Evolutionary conservation across 306 rosid genomes (phyloP), one percentile per base, ranked within the genome.

Genomic region (Argentina anserina): DNA sequence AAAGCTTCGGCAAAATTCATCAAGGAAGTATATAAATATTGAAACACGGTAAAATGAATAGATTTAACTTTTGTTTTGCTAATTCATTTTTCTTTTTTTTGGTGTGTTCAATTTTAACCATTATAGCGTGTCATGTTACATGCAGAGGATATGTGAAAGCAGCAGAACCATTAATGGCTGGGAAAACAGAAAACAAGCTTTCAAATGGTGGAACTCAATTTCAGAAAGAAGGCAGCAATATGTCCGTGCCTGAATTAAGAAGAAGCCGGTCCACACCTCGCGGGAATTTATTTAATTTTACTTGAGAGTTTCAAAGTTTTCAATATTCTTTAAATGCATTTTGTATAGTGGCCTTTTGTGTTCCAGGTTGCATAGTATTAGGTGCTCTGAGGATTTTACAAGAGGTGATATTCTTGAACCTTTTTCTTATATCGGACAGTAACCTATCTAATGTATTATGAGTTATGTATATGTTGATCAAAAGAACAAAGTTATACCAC

Each of bases 261-360:
- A 90, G 98, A 78, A 93, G 97, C 77, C 87, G 86, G 42, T 91
- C 98, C 1, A 86, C 97, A 12, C 97, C 98, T 41, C 97, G 96
- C 10, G 93, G 98, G 37, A 86, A 93, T 74, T 82, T 86, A 83
- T 86, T 85, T 72, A 81, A 79, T 63, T 65, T 75, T 46, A 79
- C 92, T 50, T 90, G 14, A 85, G 81, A 79, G 76, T 59, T 74
- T 40, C 25, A 37, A 28, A 29, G 58, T 21, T 2, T 42, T 37
- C 36, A 20, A 7, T 75, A 50, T 52, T 74, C 18, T 67, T 73
- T 25, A n/a, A 23, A 39, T 69, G 52, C 56, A 39, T 73, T 67
- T 28, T 86, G 91, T 87, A 87, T 80, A 85, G 95, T 73, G 53
- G 33, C 37, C 47, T 56, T 79, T 80, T 42, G 71, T 78, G 82